These are phyloP conservation scores for Suillus fuscotomentosus DNA, from an alignment of 768 basidiomycete genomes.

Conservation along the genomic window DNA sequence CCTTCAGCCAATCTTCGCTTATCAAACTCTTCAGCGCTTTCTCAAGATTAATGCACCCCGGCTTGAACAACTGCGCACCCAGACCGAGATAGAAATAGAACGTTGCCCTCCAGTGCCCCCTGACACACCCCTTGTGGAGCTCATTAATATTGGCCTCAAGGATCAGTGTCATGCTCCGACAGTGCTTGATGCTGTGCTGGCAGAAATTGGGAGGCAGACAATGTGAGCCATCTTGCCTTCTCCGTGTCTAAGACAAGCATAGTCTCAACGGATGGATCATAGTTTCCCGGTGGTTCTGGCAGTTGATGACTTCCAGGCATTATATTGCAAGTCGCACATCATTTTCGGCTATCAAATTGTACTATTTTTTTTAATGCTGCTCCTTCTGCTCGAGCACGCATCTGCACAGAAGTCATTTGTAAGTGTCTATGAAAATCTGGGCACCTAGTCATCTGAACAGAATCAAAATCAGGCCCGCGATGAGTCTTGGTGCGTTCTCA, in stretches of 20 bases:
- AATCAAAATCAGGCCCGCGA: constrained; percentile 52
- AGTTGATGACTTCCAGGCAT: constrained; percentile 83
- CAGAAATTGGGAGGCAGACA: constrained; percentile 61
- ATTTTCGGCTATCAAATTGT: constrained; percentile 67
- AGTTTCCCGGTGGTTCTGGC: constrained; percentile 82
- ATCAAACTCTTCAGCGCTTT: constrained; percentile 62
- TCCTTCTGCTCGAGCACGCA: constrained; percentile 74
- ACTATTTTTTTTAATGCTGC: constrained; percentile 78
- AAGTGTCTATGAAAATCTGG: constrained; percentile 25
- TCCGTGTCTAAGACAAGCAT: neutral
- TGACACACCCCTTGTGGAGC: constrained; percentile 50
- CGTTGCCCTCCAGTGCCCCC: constrained; percentile 42
- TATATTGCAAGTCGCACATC: constrained; percentile 66
- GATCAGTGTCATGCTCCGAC: constrained; percentile 51
- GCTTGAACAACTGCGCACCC: constrained; percentile 43
- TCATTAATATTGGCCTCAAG: constrained; percentile 58
- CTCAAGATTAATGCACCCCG: constrained; percentile 52
- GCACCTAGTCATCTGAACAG: neutral
- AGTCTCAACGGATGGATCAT: constrained; percentile 5
- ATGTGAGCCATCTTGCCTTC: constrained; percentile 40
- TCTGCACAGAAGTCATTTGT: constrained; percentile 71
- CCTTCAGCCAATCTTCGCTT: constrained; percentile 64
- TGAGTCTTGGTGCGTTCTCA: constrained; percentile 63
- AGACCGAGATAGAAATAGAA: constrained; percentile 45
- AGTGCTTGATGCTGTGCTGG: constrained; percentile 58